These are phyloP conservation scores for Apophysomyces trapeziformis DNA, from an alignment of 371 early-diverging fungal species.

Conservation along the genomic window DNA sequence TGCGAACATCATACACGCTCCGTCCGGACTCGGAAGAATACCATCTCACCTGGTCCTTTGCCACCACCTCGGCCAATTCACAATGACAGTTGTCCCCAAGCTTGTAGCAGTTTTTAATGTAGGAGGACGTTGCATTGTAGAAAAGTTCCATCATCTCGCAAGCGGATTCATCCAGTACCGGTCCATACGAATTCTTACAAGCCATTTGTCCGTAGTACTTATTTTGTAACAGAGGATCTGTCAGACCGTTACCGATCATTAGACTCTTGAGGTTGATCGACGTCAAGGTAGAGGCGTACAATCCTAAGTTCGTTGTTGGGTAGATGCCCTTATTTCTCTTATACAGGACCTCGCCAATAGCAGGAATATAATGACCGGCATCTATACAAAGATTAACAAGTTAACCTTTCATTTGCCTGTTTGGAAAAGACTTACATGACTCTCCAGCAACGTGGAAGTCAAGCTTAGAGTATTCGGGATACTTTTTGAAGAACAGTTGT, in stretches of 20 bases:
- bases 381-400: conserved; percentile 22
- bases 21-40: too few species aligned
- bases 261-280: conserved; percentile 77
- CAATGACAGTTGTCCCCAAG: conserved; percentile 74
- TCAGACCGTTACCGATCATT: conserved; percentile 92
- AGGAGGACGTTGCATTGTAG: conserved; percentile 77
- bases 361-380: conserved; percentile 85
- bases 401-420: not conserved
- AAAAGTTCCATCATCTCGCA: conserved; percentile 76
- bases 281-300: conserved; percentile 46
- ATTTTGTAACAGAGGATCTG: conserved; percentile 89
- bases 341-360: conserved; percentile 72
- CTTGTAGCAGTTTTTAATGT: conserved; percentile 84
- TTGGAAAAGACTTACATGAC: conserved; percentile 38
- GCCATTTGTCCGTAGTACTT: conserved; percentile 90
- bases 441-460: conserved; percentile 67
- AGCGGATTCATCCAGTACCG: conserved; percentile 66
- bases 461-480: conserved; percentile 55
- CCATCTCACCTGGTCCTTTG: conserved; percentile 68
- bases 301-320: conserved; percentile 35
- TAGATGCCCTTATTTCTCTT: conserved; percentile 61
- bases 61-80: conserved; percentile 80
- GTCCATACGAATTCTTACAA: conserved; percentile 74
- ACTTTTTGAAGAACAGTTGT: conserved; percentile 65
- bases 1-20: too few species aligned